phyloP scores from a whole-genome alignment of 768 basidiomycete genomes.

The Lanmaoa pseudosensibilis region DNA sequence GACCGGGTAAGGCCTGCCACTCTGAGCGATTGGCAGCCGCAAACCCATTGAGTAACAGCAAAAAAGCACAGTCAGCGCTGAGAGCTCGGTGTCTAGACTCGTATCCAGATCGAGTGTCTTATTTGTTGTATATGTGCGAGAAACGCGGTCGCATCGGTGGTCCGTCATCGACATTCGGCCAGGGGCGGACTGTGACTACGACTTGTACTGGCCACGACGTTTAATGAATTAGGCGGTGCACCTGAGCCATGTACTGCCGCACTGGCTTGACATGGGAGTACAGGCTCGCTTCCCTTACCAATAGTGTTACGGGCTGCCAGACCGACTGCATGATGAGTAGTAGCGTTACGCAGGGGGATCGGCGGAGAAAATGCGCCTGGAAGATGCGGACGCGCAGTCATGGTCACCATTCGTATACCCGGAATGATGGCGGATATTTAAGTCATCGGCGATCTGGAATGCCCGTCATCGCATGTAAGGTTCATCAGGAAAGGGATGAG shows the following conservation, averaged over 20 bases:
- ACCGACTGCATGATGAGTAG: background rate
- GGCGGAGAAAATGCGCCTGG: background rate
- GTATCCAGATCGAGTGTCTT: background rate
- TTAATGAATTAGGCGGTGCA: background rate
- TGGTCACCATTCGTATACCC: background rate
- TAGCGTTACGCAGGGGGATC: background rate
- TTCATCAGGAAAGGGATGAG: background rate
- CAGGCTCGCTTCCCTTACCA: background rate
- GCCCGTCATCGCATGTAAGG: background rate
- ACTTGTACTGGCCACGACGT: background rate
- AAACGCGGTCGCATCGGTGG: background rate
- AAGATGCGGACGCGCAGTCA: background rate
- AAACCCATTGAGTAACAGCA: background rate
- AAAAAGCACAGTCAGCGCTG: background rate
- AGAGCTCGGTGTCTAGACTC: constrained; percentile 7
- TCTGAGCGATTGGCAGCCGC: background rate
- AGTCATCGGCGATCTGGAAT: background rate
- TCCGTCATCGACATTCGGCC: background rate
- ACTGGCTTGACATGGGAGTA: background rate
- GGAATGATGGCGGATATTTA: background rate
- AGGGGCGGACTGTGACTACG: background rate
- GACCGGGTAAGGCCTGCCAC: too few relatives aligned
- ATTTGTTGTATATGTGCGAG: background rate
- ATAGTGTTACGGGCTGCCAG: background rate
- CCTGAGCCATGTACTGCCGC: background rate